These are phyloP conservation scores for Leccinum holopus DNA, from an alignment of 1,284 basidiomycete genomes.

Conservation along the genomic window DNA sequence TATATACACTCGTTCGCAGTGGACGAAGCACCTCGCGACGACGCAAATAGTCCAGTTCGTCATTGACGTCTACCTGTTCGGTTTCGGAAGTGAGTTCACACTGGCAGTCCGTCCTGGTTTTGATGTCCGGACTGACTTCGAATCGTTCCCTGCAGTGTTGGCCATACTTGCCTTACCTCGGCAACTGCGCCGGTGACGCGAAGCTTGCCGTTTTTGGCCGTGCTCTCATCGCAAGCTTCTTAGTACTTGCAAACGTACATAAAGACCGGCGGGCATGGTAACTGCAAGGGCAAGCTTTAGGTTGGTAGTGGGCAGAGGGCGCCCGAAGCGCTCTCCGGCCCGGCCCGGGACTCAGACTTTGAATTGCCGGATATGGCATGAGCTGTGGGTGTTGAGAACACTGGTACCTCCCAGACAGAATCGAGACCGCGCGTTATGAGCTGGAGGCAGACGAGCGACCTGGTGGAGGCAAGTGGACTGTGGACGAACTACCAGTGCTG, in stretches of 20 bases:
- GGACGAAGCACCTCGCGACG: slow-evolving; percentile 94
- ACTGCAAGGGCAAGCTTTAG: not conserved
- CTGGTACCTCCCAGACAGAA: too few species aligned
- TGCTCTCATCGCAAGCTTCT: slow-evolving; percentile 81
- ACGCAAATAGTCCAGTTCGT: slow-evolving; percentile 96
- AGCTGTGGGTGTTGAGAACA: too few species aligned
- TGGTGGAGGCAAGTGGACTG: too few species aligned
- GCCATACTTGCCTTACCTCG: slow-evolving; percentile 62
- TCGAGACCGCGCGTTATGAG: too few species aligned
- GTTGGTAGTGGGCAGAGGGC: too few species aligned
- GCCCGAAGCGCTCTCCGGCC: too few species aligned
- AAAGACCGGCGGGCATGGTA: slow-evolving; percentile 34
- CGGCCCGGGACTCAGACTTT: too few species aligned
- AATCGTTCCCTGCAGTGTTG: slow-evolving; percentile 53
- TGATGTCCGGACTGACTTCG: not conserved
- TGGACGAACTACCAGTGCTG: too few species aligned
- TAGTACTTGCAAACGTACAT: slow-evolving; percentile 78
- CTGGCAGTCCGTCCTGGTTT: not conserved
- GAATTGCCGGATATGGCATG: too few species aligned
- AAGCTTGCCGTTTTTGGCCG: slow-evolving; percentile 85
- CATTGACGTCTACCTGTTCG: slow-evolving; percentile 83
- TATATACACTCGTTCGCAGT: slow-evolving; percentile 45
- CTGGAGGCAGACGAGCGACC: too few species aligned
- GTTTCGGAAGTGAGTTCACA: slow-evolving; percentile 80
- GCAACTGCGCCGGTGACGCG: slow-evolving; percentile 86